A percentile compares a stretch with the other conserved stretches of the same genome.
These are phyloP conservation scores for Sporobolomyces roseus DNA, from an alignment of 768 basidiomycete species.

Conservation along the genomic window DNA sequence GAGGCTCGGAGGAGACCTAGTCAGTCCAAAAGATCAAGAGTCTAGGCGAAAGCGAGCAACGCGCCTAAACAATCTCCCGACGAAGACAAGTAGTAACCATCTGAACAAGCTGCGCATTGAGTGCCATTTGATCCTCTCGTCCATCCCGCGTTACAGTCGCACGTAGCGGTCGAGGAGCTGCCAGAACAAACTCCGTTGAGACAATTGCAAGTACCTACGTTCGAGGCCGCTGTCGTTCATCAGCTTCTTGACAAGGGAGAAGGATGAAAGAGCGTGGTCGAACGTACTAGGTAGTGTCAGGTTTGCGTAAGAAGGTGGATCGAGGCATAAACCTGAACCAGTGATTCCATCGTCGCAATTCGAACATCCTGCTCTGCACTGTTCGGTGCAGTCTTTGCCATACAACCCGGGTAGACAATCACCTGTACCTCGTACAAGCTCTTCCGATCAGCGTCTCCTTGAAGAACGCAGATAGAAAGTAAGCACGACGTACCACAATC, in stretches of 20 bases:
- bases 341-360: conserved; percentile 74
- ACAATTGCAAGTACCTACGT: conserved; percentile 67
- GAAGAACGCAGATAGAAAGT: background rate
- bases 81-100: conserved; percentile 69
- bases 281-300: conserved; percentile 48
- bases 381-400: conserved; percentile 59
- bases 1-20: too few species aligned
- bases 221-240: too few species aligned
- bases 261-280: background rate
- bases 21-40: too few species aligned
- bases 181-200: conserved; percentile 68
- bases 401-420: conserved; percentile 70
- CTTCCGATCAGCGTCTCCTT: too few species aligned
- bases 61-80: conserved; percentile 70
- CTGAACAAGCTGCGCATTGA: conserved; percentile 67
- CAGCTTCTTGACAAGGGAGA: conserved; percentile 46
- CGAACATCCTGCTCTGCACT: conserved; percentile 57
- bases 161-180: conserved; percentile 57
- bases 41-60: conserved; percentile 36
- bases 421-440: conserved; percentile 55
- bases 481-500: conserved; percentile 55
- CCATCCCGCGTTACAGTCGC: conserved; percentile 75
- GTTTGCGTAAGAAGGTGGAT: conserved; percentile 49
- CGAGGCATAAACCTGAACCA: conserved; percentile 69
- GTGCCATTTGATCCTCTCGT: conserved; percentile 61